A percentile compares a stretch with the other conserved stretches of the same genome.
Conservation (phyloP, 2,329 filamentous ascomycete genomes). For the Lanzia echinophila region DNA sequence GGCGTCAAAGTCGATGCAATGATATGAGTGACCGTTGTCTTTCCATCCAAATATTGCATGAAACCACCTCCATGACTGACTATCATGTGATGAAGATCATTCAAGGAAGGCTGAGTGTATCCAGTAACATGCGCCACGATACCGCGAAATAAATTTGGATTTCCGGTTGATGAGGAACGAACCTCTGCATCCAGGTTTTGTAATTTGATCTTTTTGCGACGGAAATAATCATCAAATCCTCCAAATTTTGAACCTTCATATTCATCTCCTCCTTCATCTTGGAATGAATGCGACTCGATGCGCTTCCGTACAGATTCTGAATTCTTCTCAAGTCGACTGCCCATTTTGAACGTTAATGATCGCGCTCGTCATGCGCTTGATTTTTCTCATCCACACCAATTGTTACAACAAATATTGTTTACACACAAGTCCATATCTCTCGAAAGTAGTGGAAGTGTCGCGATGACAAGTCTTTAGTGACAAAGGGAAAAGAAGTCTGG, state of each 20-base stretch:
- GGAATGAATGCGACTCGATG: slow-evolving; percentile 63
- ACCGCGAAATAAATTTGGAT: slow-evolving; percentile 82
- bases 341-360: slow-evolving; percentile 38
- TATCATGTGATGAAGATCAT: slow-evolving; percentile 79
- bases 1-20: slow-evolving; percentile 85
- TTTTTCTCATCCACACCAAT: background rate
- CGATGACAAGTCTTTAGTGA: too few species aligned
- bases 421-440: too few species aligned
- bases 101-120: slow-evolving; percentile 90
- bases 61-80: slow-evolving; percentile 93
- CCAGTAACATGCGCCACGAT: slow-evolving; percentile 89
- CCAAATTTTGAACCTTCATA: slow-evolving; percentile 83
- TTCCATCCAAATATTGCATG: slow-evolving; percentile 88
- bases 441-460: too few species aligned
- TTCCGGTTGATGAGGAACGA: slow-evolving; percentile 59
- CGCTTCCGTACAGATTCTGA: slow-evolving; percentile 56
- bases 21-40: slow-evolving; percentile 93
- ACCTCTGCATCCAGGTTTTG: slow-evolving; percentile 88
- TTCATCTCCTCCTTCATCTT: slow-evolving; percentile 80
- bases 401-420: too few species aligned
- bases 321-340: slow-evolving; percentile 55
- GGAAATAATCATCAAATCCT: slow-evolving; percentile 85
- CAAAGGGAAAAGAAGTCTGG: too few species aligned
- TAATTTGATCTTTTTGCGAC: slow-evolving; percentile 93
- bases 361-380: background rate